Percentiles rank a stretch among this genome's conserved stretches.
Evolutionary conservation across 306 rosid genomes (phyloP).

Genomic region (Hippophae gyantsensis): DNA sequence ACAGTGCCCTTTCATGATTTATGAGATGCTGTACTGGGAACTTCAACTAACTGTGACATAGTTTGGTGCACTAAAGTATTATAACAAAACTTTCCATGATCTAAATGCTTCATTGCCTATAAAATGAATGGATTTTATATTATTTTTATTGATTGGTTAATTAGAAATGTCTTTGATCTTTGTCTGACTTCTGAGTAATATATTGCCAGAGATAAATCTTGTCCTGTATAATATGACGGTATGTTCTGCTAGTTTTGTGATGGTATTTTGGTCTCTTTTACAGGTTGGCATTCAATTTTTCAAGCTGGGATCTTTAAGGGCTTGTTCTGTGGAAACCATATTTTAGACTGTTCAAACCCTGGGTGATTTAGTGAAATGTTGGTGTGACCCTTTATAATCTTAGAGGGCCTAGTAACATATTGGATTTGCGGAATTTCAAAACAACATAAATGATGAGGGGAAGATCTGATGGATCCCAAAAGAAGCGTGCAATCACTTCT

Average conservation of each 20-base stretch:
- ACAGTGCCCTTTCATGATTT: neutral
- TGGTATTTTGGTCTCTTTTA: slow-evolving; percentile 15
- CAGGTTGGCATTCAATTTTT: slow-evolving; percentile 28
- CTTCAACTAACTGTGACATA: slow-evolving; percentile 5
- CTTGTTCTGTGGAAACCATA: neutral
- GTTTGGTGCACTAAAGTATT: slow-evolving; percentile 5
- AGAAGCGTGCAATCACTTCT: slow-evolving; percentile 59
- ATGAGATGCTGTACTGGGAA: neutral
- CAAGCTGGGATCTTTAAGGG: slow-evolving; percentile 6
- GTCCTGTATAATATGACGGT: neutral
- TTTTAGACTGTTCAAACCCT: neutral
- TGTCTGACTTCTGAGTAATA: no score
- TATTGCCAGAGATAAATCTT: no score
- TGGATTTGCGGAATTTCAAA: slow-evolving; percentile 25
- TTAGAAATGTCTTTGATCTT: no score
- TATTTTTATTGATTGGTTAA: no score
- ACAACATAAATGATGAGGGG: slow-evolving; percentile 58
- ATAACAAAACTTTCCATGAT: neutral
- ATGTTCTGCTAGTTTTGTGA: slow-evolving; percentile 10
- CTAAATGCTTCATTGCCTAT: slow-evolving; percentile 1
- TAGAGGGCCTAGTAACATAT: slow-evolving; percentile 10
- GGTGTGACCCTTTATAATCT: slow-evolving; percentile 12
- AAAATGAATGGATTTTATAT: no score
- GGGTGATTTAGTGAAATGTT: slow-evolving; percentile 11
- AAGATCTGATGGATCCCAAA: slow-evolving; percentile 71